A percentile compares a stretch with the other conserved stretches of the same genome.
Evolutionary conservation across 148 eudicot genomes (phyloP).

Genomic region (Vaccinium macrocarpon): DNA sequence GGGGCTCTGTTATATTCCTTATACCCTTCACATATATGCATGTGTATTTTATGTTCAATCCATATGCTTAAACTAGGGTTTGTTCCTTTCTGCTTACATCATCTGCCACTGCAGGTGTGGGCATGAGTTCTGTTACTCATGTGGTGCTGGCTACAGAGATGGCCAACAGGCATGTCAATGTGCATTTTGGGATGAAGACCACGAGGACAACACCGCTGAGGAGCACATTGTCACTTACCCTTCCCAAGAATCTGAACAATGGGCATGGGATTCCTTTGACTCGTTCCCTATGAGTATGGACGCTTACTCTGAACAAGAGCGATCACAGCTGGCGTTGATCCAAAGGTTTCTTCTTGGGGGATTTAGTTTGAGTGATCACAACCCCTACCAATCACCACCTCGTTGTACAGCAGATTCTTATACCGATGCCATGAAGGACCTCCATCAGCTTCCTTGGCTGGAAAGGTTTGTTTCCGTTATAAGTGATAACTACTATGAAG

Average conservation of each 20-base stretch:
- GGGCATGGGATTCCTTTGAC: slow-evolving; percentile 77
- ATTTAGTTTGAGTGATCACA: slow-evolving; percentile 63
- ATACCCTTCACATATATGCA: background rate
- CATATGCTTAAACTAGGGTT: background rate
- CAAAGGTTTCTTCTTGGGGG: slow-evolving; percentile 85
- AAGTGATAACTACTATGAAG: slow-evolving; percentile 71
- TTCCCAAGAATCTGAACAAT: slow-evolving; percentile 51
- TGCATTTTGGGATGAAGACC: slow-evolving; percentile 52
- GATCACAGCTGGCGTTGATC: slow-evolving; percentile 83
- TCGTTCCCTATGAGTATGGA: slow-evolving; percentile 62
- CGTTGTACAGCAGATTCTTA: slow-evolving; percentile 73
- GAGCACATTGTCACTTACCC: slow-evolving; percentile 29
- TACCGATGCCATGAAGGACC: slow-evolving; percentile 78
- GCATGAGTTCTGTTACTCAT: slow-evolving; percentile 76
- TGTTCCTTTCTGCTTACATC: background rate
- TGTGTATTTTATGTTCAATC: background rate
- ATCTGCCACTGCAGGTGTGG: slow-evolving; percentile 52
- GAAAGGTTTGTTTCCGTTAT: slow-evolving; percentile 89
- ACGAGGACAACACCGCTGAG: slow-evolving; percentile 16
- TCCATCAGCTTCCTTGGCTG: slow-evolving; percentile 93
- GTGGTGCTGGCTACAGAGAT: slow-evolving; percentile 57
- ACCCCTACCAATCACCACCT: slow-evolving; percentile 58
- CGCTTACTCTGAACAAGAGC: slow-evolving; percentile 81
- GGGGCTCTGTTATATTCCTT: background rate
- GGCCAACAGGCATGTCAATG: slow-evolving; percentile 66